Conservation (phyloP, 2,329 filamentous ascomycete species). For the Aschersonia sp. region DNA sequence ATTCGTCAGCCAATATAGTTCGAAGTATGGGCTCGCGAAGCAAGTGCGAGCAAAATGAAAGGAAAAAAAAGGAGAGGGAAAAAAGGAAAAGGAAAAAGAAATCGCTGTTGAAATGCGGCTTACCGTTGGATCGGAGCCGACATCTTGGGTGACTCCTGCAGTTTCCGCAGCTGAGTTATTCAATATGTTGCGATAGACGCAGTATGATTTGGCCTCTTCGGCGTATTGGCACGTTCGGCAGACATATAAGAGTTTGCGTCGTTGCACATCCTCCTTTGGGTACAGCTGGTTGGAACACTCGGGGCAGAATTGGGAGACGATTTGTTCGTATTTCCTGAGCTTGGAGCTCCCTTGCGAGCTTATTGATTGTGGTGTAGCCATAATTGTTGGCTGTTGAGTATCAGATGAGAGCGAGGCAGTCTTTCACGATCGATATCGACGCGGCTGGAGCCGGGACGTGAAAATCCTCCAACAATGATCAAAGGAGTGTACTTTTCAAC, state of each 20-base stretch:
- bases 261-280: constrained; percentile 80
- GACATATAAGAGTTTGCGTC: constrained; percentile 79
- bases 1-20: no score
- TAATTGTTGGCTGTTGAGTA: constrained; percentile 11
- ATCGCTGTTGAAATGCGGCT: constrained; percentile 39
- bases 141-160: constrained; percentile 92
- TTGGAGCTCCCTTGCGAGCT: constrained; percentile 25
- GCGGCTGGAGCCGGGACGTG: no score
- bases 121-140: constrained; percentile 96
- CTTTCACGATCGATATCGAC: no score
- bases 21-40: no score
- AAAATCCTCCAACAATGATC: no score
- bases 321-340: constrained; percentile 54
- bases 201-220: constrained; percentile 73
- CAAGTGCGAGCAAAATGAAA: not conserved
- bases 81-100: constrained; percentile 23
- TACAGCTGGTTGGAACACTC: constrained; percentile 99
- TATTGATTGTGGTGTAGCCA: constrained; percentile 44
- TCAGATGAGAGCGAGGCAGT: not conserved
- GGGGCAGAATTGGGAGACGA: constrained; percentile 94
- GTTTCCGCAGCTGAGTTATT: constrained; percentile 88
- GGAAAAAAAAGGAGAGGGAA: not conserved
- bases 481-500: no score
- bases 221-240: constrained; percentile 92
- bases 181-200: constrained; percentile 90